Conservation (phyloP, 2,329 filamentous ascomycete genomes). For the Calycina herbarum region DNA sequence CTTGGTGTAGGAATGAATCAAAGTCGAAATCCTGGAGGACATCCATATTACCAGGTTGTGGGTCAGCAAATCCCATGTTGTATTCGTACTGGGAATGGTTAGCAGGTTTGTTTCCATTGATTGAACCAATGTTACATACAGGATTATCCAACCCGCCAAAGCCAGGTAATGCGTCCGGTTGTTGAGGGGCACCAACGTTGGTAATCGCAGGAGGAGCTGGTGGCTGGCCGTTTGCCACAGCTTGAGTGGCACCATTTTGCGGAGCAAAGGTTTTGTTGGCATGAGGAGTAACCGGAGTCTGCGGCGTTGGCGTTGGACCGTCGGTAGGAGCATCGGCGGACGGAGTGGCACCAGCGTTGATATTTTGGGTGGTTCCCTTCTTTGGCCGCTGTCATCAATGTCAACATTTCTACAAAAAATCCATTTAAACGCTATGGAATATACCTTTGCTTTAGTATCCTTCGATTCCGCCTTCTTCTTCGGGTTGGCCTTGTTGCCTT, state of each 20-base stretch:
- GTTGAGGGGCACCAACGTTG: conserved; percentile 44
- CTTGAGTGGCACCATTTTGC: conserved; percentile 45
- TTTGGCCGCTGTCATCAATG: conserved; percentile 42
- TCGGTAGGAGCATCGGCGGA: conserved; percentile 56
- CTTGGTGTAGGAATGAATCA: conserved; percentile 65
- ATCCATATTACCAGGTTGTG: conserved; percentile 50
- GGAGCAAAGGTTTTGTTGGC: conserved; percentile 47
- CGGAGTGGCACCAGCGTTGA: conserved; percentile 56
- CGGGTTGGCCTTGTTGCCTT: conserved; percentile 69
- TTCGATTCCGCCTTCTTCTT: conserved; percentile 87
- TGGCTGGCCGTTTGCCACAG: conserved; percentile 40
- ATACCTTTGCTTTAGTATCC: conserved; percentile 72
- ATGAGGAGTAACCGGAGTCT: conserved; percentile 64
- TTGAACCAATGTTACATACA: conserved; percentile 19
- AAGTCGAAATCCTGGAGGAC: conserved; percentile 69
- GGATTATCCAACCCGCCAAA: background rate
- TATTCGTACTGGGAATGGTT: conserved; percentile 33
- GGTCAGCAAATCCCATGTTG: conserved; percentile 53
- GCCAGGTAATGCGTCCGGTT: conserved; percentile 41
- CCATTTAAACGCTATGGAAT: conserved; percentile 37
- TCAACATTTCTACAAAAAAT: conserved; percentile 39
- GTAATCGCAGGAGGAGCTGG: conserved; percentile 44
- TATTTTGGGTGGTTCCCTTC: conserved; percentile 63
- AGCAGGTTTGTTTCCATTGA: background rate
- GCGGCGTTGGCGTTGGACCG: conserved; percentile 59